phyloP scores from a whole-genome alignment of 2,329 filamentous ascomycete species.

The Cercospora sojina region DNA sequence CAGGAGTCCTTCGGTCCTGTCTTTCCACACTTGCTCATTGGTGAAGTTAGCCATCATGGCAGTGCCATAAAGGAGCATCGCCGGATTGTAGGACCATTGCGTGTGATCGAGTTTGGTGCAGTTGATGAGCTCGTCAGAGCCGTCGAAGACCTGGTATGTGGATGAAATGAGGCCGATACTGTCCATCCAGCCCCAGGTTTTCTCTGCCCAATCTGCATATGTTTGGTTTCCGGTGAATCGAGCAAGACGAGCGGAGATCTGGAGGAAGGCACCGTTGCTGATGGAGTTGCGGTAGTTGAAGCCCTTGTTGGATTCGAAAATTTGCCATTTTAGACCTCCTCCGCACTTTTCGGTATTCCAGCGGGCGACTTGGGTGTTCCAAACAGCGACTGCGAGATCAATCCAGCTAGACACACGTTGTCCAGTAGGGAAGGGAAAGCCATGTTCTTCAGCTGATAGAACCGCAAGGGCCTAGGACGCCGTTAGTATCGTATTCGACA shows the following conservation, averaged over 20 bases:
- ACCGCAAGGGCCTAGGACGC: conserved; percentile 82
- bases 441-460: conserved; percentile 74
- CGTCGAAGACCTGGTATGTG: conserved; percentile 56
- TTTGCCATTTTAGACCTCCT: conserved; percentile 83
- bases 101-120: conserved; percentile 54
- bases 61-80: conserved; percentile 55
- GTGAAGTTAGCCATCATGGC: conserved; percentile 58
- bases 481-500: neutral
- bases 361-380: conserved; percentile 71
- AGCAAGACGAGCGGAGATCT: conserved; percentile 65
- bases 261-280: conserved; percentile 59
- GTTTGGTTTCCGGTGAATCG: conserved; percentile 76
- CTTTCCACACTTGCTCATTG: conserved; percentile 54
- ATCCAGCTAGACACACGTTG: conserved; percentile 63
- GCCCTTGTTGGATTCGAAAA: conserved; percentile 73
- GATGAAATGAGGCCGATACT: conserved; percentile 52
- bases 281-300: conserved; percentile 60
- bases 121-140: conserved; percentile 52
- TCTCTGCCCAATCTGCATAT: conserved; percentile 73
- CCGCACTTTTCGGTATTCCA: conserved; percentile 68
- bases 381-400: conserved; percentile 73
- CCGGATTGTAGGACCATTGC: conserved; percentile 59
- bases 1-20: conserved; percentile 60
- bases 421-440: conserved; percentile 63
- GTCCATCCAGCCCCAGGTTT: conserved; percentile 58